These are phyloP conservation scores for Agrocybe praecox DNA, from an alignment of 768 basidiomycete species.

Conservation along the genomic window DNA sequence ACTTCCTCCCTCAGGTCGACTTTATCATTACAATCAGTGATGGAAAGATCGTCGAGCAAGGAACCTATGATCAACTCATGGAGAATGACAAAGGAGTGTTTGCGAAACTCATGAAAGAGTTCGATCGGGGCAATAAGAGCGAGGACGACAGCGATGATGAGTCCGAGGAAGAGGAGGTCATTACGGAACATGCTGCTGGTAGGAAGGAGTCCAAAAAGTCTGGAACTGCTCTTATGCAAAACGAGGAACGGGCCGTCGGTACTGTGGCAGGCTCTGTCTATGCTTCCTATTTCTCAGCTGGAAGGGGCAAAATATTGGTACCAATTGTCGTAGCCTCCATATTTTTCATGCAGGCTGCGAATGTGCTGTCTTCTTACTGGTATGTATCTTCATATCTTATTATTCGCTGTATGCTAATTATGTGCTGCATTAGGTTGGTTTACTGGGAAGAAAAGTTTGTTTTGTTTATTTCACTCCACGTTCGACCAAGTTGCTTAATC, in stretches of 20 bases:
- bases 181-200: slow-evolving; percentile 25
- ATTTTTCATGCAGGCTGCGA: slow-evolving; percentile 65
- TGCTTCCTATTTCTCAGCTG: slow-evolving; percentile 65
- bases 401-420: background rate
- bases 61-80: slow-evolving; percentile 76
- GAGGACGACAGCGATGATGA: slow-evolving; percentile 32
- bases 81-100: slow-evolving; percentile 59
- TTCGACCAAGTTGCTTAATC: slow-evolving; percentile 11
- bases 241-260: slow-evolving; percentile 80
- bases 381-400: slow-evolving; percentile 25
- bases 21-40: slow-evolving; percentile 79
- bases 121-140: slow-evolving; percentile 52
- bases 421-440: slow-evolving; percentile 55
- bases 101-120: slow-evolving; percentile 70
- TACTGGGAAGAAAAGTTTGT: slow-evolving; percentile 75
- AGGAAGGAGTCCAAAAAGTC: slow-evolving; percentile 44
- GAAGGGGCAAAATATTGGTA: slow-evolving; percentile 60
- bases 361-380: slow-evolving; percentile 79
- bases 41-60: slow-evolving; percentile 78
- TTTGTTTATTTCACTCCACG: background rate
- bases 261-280: slow-evolving; percentile 58
- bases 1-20: slow-evolving; percentile 86
- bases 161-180: slow-evolving; percentile 1
- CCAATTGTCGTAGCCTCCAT: slow-evolving; percentile 61
- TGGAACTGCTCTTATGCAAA: slow-evolving; percentile 73